A percentile compares a stretch with the other conserved stretches of the same genome.
Conservation (phyloP, 805 yeast genomes). For the Cyberlindnera saturnus region DNA sequence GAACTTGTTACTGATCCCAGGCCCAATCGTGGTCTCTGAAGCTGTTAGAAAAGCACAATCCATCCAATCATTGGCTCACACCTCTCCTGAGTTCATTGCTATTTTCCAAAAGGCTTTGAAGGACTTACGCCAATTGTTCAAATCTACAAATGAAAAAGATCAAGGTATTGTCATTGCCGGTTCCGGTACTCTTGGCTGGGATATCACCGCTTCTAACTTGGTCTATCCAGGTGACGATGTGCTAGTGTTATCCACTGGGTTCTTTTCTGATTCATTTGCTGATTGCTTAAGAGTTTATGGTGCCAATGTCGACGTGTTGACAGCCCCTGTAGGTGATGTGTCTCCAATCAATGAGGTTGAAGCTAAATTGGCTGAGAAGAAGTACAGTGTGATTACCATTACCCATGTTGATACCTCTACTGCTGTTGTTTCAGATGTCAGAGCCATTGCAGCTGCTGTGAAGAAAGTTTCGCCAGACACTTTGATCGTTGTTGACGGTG, state of each 20-base stretch:
- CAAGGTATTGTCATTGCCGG: constrained; percentile 84
- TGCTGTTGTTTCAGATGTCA: constrained; percentile 77
- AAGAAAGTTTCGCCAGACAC: constrained; percentile 69
- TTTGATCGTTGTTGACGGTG: constrained; percentile 85
- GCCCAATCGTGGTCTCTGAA: constrained; percentile 82
- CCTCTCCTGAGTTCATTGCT: constrained; percentile 74
- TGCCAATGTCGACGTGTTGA: constrained; percentile 65
- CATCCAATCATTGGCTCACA: constrained; percentile 83
- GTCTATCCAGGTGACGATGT: constrained; percentile 61
- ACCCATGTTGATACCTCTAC: constrained; percentile 97
- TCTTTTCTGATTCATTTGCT: constrained; percentile 78
- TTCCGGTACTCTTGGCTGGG: constrained; percentile 96
- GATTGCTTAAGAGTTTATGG: constrained; percentile 69
- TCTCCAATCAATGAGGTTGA: constrained; percentile 55
- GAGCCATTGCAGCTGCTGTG: constrained; percentile 54
- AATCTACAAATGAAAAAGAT: constrained; percentile 56
- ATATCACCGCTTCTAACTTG: constrained; percentile 75
- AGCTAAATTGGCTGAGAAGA: constrained; percentile 41
- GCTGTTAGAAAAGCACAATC: constrained; percentile 74
- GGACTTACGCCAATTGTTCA: constrained; percentile 68
- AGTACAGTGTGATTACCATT: constrained; percentile 68
- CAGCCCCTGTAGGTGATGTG: constrained; percentile 68
- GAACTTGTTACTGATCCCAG: constrained; percentile 61
- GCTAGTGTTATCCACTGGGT: constrained; percentile 85
- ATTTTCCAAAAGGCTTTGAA: constrained; percentile 65